Evolutionary conservation across 163 green algal genomes (phyloP), one percentile per base, ranked within the genome.

Genomic region (Smithsoniella earleae): DNA sequence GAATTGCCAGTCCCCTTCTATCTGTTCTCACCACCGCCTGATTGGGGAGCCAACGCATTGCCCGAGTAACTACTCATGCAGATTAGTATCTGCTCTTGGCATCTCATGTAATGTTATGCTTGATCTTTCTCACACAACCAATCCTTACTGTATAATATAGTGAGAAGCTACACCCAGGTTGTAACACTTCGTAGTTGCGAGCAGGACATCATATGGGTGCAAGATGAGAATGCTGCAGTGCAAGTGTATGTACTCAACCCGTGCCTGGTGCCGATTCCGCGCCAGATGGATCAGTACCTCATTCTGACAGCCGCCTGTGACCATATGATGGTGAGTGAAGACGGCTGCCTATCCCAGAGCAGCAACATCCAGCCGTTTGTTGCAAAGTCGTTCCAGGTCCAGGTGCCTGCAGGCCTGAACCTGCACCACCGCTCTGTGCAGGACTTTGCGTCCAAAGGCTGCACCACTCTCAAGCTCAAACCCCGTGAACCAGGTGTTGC

Each of bases 171-270:
- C n/a, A n/a, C n/a, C n/a, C n/a, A n/a, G n/a, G n/a, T n/a, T n/a
- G n/a, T n/a, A n/a, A n/a, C n/a, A n/a, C n/a, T n/a, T n/a, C n/a
- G n/a, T n/a, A n/a, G n/a, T n/a, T n/a, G n/a, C n/a, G n/a, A n/a
- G 58, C 27, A 69, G 58, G 58, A 34, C 30, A 34, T 69, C 27
- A 69, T 69, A 8, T 69, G 58, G 58, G 58, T 69, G 58, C 58
- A 69, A 69, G 58, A 69, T 43, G 58, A 69, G 25, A 69, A 31
- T 38, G 58, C 58, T 38, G 38, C 58, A 16, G 58, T 69, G 58
- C 58, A 69, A 69, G 58, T 69, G 25, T 69, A 69, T 34, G 58
- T 69, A n/a, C 58, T 69, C 3, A 69, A 69, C 16, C 58, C 58
- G 8, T 69, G 58, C 58, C 58, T 69, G 18, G 58, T 69, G 2